phyloP scores from a whole-genome alignment of 2,329 filamentous ascomycete genomes.

The Bipolaris sorokiniana region DNA sequence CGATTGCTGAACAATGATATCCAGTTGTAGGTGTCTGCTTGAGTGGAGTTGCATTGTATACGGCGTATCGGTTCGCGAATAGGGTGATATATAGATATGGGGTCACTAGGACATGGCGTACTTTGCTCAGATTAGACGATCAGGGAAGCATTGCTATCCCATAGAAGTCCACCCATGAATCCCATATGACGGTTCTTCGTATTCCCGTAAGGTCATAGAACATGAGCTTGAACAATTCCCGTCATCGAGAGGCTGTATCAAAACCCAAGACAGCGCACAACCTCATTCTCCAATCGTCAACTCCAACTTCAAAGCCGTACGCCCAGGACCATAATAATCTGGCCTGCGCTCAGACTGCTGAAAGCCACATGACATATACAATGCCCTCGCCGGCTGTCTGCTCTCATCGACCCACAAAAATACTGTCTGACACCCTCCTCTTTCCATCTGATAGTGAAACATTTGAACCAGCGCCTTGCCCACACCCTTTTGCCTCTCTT shows the following conservation, averaged over 20 bases:
- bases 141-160: background rate
- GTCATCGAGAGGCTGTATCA: background rate
- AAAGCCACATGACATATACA: conserved; percentile 57
- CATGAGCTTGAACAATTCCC: background rate
- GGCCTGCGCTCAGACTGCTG: conserved; percentile 53
- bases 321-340: conserved; percentile 59
- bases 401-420: conserved; percentile 60
- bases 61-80: conserved; percentile 6
- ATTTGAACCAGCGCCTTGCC: conserved; percentile 54
- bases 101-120: background rate
- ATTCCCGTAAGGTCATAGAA: background rate
- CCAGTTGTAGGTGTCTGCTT: conserved; percentile 65
- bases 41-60: background rate
- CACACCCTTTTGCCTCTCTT: conserved; percentile 55
- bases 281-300: conserved; percentile 25
- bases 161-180: background rate
- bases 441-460: conserved; percentile 52
- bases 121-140: background rate
- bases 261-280: background rate
- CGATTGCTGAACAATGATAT: conserved; percentile 83
- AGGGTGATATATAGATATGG: conserved; percentile 2
- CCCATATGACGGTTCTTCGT: background rate
- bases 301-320: conserved; percentile 48
- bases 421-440: conserved; percentile 56
- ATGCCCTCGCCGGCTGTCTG: conserved; percentile 51